Base-by-base conservation (phyloP, 1,284 basidiomycete species). In the Tilletia setariae region DNA sequence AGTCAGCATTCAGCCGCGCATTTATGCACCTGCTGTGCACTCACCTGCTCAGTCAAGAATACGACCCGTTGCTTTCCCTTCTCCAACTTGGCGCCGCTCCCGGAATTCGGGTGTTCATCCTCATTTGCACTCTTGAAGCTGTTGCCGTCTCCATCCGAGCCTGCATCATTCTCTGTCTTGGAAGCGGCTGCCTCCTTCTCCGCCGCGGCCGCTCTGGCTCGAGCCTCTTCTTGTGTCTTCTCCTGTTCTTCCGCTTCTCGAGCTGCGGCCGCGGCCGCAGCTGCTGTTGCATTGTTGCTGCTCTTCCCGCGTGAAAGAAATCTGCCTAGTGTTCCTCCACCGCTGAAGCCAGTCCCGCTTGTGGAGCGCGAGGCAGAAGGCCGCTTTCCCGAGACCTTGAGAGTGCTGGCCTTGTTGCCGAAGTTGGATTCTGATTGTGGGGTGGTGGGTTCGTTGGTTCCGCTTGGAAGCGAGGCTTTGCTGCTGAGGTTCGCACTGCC, bases 1-100 rank as follows among this genome's bases (percentile, higher is more conserved):
- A 61, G 11, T 40, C 56, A 61, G 30, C 28, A 61, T 13, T 35
- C 28, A 61, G 30, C 19, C 28, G 28, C 56, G 13, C 56, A 53
- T 25, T 2, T 15, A 13, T 25, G 7, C 13, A 53, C n/a, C 51
- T 53, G 3, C 21, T 15, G 51, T 6, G 21, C 32, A 61, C 30
- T 11, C 7, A 61, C 56, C 71, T 80, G 79, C 67, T 80, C 79
- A n/a, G 79, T 80, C 47, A 80, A 42, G 72, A 79, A 80, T 43
- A 68, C 69, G 44, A 80, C 73, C 1, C 78, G 68, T 40, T 68
- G 67, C 49, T 68, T 65, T 15, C 56, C 56, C 56, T 61, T 61
- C 19, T 30, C 56, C 28, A 35, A 11, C 25, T 13, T 9, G 19
- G 28, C 51, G 23, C 69, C 73, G 56, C 61, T 53, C 11, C 35